A percentile compares a stretch with the other conserved stretches of the same genome.
Conservation (phyloP, 2,329 filamentous ascomycete species). For the Penicillium glabrum region DNA sequence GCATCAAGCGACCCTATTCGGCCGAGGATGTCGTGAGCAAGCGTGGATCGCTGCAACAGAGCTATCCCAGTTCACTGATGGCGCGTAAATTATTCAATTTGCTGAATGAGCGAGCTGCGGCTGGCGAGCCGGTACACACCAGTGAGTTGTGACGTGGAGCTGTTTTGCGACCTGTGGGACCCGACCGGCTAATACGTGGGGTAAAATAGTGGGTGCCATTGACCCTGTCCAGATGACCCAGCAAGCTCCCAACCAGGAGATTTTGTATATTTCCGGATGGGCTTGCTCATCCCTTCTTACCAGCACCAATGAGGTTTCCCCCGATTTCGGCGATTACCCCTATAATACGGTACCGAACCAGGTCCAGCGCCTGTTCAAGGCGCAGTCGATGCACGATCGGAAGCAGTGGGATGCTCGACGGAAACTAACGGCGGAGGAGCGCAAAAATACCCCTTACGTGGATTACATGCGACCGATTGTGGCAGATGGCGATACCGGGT, state of each 20-base stretch:
- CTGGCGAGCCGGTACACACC: conserved; percentile 88
- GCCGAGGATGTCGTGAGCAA: conserved; percentile 92
- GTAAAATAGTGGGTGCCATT: conserved; percentile 78
- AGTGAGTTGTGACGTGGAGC: conserved; percentile 54
- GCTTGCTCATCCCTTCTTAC: conserved; percentile 93
- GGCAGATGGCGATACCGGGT: conserved; percentile 90
- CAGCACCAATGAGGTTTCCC: conserved; percentile 92
- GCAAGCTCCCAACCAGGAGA: conserved; percentile 92
- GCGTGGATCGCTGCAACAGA: conserved; percentile 80
- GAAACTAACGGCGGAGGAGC: conserved; percentile 72
- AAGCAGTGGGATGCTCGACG: conserved; percentile 88
- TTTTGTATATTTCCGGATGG: conserved; percentile 96
- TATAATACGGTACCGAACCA: conserved; percentile 99
- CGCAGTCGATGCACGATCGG: conserved; percentile 93
- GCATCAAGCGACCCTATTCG: conserved; percentile 88
- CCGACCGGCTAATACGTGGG: neutral
- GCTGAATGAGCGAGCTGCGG: conserved; percentile 71
- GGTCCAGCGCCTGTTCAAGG: conserved; percentile 93
- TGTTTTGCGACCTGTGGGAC: neutral
- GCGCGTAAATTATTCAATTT: conserved; percentile 92
- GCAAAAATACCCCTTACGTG: conserved; percentile 74
- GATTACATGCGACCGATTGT: conserved; percentile 95
- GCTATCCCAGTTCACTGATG: conserved; percentile 91
- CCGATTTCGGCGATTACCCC: conserved; percentile 97
- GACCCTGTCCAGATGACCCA: conserved; percentile 99